Evolutionary conservation across 2,329 filamentous ascomycete genomes (phyloP).

Genomic region (Aureobasidium leucospermi): DNA sequence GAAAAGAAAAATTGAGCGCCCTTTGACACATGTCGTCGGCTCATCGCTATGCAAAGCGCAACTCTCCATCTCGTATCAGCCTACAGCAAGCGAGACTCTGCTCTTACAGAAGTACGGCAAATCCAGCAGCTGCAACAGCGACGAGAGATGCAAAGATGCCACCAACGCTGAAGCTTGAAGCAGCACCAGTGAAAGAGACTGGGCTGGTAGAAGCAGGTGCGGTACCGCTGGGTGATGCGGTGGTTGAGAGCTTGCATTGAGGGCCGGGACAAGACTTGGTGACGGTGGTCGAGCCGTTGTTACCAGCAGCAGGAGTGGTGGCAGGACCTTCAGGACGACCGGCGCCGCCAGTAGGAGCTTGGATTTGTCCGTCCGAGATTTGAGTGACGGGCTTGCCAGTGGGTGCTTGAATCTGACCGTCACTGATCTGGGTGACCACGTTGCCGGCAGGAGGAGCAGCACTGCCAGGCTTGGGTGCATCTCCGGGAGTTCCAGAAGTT

Average conservation of each 20-base stretch:
- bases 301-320: neutral
- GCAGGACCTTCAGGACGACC: conserved; percentile 14
- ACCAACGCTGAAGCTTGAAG: conserved; percentile 9
- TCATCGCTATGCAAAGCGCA: neutral
- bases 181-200: conserved; percentile 14
- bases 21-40: conserved; percentile 1
- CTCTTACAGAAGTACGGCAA: conserved; percentile 12
- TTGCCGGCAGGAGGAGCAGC: neutral
- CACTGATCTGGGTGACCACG: conserved; percentile 21
- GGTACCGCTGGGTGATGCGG: conserved; percentile 15
- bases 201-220: conserved; percentile 14
- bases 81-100: neutral
- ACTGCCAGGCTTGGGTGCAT: neutral
- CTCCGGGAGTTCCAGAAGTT: conserved; percentile 1
- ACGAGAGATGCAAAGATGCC: neutral
- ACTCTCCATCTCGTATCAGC: neutral
- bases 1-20: neutral
- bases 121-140: neutral
- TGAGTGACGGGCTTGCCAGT: conserved; percentile 10
- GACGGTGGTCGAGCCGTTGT: conserved; percentile 8
- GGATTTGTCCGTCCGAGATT: conserved; percentile 19
- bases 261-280: conserved; percentile 21
- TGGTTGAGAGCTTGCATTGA: conserved; percentile 19
- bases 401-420: conserved; percentile 19
- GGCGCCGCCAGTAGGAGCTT: conserved; percentile 15